Conservation (phyloP, 2,329 filamentous ascomycete species). For the Cordyceps javanica region DNA sequence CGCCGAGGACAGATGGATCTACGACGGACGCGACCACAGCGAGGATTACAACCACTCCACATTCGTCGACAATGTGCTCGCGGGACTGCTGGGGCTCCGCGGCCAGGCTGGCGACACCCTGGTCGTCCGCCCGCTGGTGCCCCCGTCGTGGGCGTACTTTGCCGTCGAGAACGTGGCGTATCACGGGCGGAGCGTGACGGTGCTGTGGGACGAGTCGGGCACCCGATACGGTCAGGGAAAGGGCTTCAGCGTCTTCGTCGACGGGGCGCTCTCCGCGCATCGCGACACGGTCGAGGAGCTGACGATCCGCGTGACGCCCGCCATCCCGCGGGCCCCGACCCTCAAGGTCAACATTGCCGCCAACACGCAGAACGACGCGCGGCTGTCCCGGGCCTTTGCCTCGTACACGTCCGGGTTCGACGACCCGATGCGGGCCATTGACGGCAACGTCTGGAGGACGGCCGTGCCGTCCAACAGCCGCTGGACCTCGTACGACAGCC, state of each 20-base stretch:
- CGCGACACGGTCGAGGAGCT: slow-evolving; percentile 16
- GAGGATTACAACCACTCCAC: slow-evolving; percentile 36
- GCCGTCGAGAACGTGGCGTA: slow-evolving; percentile 37
- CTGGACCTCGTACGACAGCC: slow-evolving; percentile 31
- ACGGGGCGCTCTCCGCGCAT: slow-evolving; percentile 21
- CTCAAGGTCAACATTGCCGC: slow-evolving; percentile 32
- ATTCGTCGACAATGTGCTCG: slow-evolving; percentile 38
- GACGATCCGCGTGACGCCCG: slow-evolving; percentile 16
- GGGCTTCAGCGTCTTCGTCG: slow-evolving; percentile 32
- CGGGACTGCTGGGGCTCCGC: slow-evolving; percentile 35
- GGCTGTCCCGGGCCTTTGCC: slow-evolving; percentile 26
- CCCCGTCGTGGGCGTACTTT: slow-evolving; percentile 32
- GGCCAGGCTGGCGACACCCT: slow-evolving; percentile 32
- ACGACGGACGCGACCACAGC: slow-evolving; percentile 28
- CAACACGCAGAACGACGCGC: slow-evolving; percentile 26
- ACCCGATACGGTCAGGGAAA: slow-evolving; percentile 28
- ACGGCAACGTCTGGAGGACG: slow-evolving; percentile 36
- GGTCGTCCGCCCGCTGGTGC: slow-evolving; percentile 33
- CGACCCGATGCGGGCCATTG: slow-evolving; percentile 32
- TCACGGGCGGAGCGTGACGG: slow-evolving; percentile 34
- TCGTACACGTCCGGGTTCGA: slow-evolving; percentile 29
- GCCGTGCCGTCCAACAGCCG: slow-evolving; percentile 30
- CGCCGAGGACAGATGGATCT: slow-evolving; percentile 18
- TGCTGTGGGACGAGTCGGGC: slow-evolving; percentile 35
- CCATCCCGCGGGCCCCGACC: background rate